Percentiles rank a stretch among this genome's conserved stretches.
Evolutionary conservation across 768 basidiomycete species (phyloP).

Genomic region (Serendipita sp.): DNA sequence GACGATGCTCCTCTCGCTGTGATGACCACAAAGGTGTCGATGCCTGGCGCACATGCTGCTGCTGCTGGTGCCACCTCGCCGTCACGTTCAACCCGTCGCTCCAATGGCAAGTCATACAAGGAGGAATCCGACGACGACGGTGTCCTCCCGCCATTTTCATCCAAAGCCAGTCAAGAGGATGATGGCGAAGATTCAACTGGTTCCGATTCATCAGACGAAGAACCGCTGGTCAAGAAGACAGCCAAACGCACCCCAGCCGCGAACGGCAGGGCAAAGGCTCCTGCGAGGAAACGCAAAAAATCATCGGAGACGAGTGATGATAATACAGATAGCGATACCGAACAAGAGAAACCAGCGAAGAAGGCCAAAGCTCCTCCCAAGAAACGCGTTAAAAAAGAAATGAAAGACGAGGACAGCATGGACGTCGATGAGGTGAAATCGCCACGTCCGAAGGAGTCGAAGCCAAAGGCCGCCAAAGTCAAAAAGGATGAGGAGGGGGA

Average conservation of each 20-base stretch:
- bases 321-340: not conserved
- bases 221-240: slow-evolving; percentile 27
- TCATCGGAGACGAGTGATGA: not conserved
- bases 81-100: slow-evolving; percentile 15
- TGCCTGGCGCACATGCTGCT: slow-evolving; percentile 24
- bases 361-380: slow-evolving; percentile 19
- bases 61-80: slow-evolving; percentile 19
- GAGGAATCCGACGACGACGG: slow-evolving; percentile 14
- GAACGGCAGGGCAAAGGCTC: slow-evolving; percentile 17
- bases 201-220: slow-evolving; percentile 27
- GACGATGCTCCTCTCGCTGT: slow-evolving; percentile 8
- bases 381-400: slow-evolving; percentile 49
- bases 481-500: slow-evolving; percentile 45
- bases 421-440: slow-evolving; percentile 18
- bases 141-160: slow-evolving; percentile 17
- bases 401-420: slow-evolving; percentile 21
- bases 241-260: slow-evolving; percentile 22
- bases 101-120: slow-evolving; percentile 26
- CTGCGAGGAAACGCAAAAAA: slow-evolving; percentile 23
- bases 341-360: slow-evolving; percentile 9
- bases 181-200: slow-evolving; percentile 22
- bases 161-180: slow-evolving; percentile 17
- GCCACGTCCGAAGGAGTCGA: slow-evolving; percentile 18
- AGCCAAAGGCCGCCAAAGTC: slow-evolving; percentile 14
- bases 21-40: slow-evolving; percentile 17